phyloP scores from a whole-genome alignment of 2,329 filamentous ascomycete genomes.

The Xylariaceae sp. region DNA sequence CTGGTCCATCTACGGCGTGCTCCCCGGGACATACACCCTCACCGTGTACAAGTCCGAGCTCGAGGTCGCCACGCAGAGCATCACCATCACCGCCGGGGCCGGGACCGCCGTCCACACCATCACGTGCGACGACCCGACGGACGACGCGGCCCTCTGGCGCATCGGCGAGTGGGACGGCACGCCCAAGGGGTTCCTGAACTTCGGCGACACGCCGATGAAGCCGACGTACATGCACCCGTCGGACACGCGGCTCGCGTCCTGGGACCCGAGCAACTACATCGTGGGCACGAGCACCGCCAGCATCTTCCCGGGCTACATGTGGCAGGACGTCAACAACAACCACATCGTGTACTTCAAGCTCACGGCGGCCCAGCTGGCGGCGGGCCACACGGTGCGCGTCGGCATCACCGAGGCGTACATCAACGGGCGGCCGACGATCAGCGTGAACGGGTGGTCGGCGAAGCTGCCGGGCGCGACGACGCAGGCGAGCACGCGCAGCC shows the following conservation, averaged over 20 bases:
- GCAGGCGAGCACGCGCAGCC: slow-evolving; percentile 26
- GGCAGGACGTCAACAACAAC: slow-evolving; percentile 37
- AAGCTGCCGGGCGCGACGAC: slow-evolving; percentile 24
- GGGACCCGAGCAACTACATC: slow-evolving; percentile 30
- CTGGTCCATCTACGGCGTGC: slow-evolving; percentile 27
- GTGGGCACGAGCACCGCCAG: slow-evolving; percentile 29
- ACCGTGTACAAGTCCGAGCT: slow-evolving; percentile 32
- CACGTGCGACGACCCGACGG: too few species aligned
- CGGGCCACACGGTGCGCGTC: slow-evolving; percentile 24
- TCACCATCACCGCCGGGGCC: slow-evolving; percentile 25
- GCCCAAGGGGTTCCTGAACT: slow-evolving; percentile 30
- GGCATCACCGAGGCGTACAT: slow-evolving; percentile 30
- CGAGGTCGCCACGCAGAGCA: slow-evolving; percentile 20
- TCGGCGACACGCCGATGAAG: slow-evolving; percentile 34
- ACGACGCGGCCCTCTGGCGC: slow-evolving; percentile 29
- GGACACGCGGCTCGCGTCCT: slow-evolving; percentile 25
- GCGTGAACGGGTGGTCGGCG: slow-evolving; percentile 28
- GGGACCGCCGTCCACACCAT: slow-evolving; percentile 27
- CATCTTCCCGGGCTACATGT: slow-evolving; percentile 37
- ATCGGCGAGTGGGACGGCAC: slow-evolving; percentile 34
- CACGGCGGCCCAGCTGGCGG: slow-evolving; percentile 21
- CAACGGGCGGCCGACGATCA: slow-evolving; percentile 26
- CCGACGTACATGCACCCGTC: slow-evolving; percentile 39
- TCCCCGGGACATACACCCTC: slow-evolving; percentile 29
- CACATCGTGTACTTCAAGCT: slow-evolving; percentile 36